Evolutionary conservation across 2,329 filamentous ascomycete species (phyloP), one percentile per base, ranked within the genome.

Genomic region (Boeremia lycopersici): DNA sequence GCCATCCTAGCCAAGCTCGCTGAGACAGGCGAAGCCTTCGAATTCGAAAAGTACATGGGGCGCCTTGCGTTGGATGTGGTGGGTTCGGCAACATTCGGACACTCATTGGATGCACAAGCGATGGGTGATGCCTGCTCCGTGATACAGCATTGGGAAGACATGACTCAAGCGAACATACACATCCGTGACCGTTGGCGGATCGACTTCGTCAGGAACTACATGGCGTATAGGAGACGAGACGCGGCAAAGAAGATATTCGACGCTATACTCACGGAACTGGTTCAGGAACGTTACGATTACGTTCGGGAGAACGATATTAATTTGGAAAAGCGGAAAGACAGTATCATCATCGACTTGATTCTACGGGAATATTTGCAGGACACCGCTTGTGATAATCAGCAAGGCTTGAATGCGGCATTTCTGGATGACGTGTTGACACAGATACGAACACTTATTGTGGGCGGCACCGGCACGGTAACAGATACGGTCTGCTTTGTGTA

Each of bases 381-480:
- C 46, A 52, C 28, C 30, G 63, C 30, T 39, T 63, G 56, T 12
- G 53, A 9, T 7, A 15, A 19, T 9, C 42, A 40, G 15, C 43
- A 40, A 2, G 56, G 42, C 56, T 68, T 34, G 33, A 74, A 78
- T 45, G 51, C 65, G 1, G 62, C 67, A 4, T 78, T 78, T 59
- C 63, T 74, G 23, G 47, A 67, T 28, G 67, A 69, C 11, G 73
- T 73, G 1, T 63, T 77, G 33, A 72, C 74, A 1, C 66, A 72
- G 8, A 60, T 74, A 48, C 78, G 76, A 57, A 73, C 73, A 1
- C 74, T 80, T 51, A 61, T 80, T 17, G 74, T 79, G 30, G 78
- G 74, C 8, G 78, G 77, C 0, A 75, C 76, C 42, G 76, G 79
- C 23, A 80, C 78, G 2, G 79, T 75, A 3, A 69, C 69, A 3